Base-by-base conservation (phyloP, 2,329 filamentous ascomycete species). In the Hypoxylon sp. region DNA sequence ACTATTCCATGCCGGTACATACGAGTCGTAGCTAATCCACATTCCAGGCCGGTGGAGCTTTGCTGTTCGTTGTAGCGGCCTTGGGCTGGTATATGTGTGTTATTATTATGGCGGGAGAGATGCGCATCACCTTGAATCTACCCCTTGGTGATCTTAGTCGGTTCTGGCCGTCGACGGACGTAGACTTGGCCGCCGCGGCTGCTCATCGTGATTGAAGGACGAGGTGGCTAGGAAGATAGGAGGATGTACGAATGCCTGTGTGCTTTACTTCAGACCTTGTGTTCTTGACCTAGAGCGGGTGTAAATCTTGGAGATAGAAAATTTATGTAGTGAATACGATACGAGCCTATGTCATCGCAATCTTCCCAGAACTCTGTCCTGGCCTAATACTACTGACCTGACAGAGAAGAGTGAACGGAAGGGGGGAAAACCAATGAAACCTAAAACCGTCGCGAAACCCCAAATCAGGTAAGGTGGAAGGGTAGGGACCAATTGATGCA, bases 11-110 rank as follows among this genome's bases (percentile, higher is more conserved):
- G 17, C 2, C 15, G 0, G 19, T 1, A 17, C 17, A 31, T 44
- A 24, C 15, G 32, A 27, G 50, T 17, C 19, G 8, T 15, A 15
- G 3, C 67, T 67, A 39, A 62, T 42, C 17, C 27, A 7, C 61
- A 17, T 4, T 2, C 11, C 44, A 82, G 80, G 76, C 75, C 39
- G 80, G 80, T 2, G 81, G 79, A 2, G 80, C 79, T 2, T 65
- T 82, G 7, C 71, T 82, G 24, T 86, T 87, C 62, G 75, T 85
- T 0, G 82, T 85, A 0, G 83, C 80, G 0, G 21, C 81, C 0
- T 70, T 86, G 3, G 85, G 85, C 1, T 87, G 84, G 82, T 86
- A 86, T 66, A 84, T 86, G 76, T 82, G 82, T 8, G 81, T 86
- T 53, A 84, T 85, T 4, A 86, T 86, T 63, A 86, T 86, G 82